phyloP scores from a whole-genome alignment of 1,139 yeast genomes.

The Pneumocystis jirovecii region DNA sequence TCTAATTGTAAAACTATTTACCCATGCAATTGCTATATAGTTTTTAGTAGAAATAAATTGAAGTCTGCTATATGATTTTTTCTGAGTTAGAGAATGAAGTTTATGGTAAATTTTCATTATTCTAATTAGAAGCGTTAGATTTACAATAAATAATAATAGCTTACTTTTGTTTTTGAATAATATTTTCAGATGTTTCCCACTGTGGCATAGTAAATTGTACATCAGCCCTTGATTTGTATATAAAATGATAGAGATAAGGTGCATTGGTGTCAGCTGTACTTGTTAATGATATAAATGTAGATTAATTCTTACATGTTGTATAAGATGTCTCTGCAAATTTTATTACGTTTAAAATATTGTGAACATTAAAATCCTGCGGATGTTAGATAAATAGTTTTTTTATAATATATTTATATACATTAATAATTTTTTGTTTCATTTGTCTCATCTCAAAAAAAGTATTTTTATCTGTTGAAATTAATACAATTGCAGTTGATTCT shows the following conservation, averaged over 20 bases:
- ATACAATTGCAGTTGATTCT: conserved; percentile 42
- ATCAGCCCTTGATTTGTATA: conserved; percentile 53
- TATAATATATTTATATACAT: conserved; percentile 7
- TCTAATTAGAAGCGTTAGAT: not conserved
- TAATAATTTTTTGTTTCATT: conserved; percentile 40
- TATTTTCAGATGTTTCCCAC: not conserved
- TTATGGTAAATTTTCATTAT: not conserved
- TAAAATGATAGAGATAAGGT: conserved; percentile 43
- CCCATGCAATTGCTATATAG: conserved; percentile 1
- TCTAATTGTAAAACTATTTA: not conserved
- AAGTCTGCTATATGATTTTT: not conserved
- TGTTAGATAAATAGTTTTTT: not conserved
- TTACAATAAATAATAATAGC: not conserved
- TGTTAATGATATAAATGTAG: not conserved
- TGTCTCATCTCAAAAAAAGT: conserved; percentile 62
- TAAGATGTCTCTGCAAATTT: conserved; percentile 28
- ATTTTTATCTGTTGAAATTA: conserved; percentile 71
- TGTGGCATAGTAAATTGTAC: conserved; percentile 43
- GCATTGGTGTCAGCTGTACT: not conserved
- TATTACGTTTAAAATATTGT: not conserved
- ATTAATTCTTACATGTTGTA: conserved; percentile 20
- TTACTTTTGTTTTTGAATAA: not conserved
- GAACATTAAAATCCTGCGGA: not conserved
- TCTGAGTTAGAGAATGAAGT: not conserved
- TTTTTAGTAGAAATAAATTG: not conserved